Conservation (phyloP, 306 rosid genomes). For the Dicorynia guianensis region DNA sequence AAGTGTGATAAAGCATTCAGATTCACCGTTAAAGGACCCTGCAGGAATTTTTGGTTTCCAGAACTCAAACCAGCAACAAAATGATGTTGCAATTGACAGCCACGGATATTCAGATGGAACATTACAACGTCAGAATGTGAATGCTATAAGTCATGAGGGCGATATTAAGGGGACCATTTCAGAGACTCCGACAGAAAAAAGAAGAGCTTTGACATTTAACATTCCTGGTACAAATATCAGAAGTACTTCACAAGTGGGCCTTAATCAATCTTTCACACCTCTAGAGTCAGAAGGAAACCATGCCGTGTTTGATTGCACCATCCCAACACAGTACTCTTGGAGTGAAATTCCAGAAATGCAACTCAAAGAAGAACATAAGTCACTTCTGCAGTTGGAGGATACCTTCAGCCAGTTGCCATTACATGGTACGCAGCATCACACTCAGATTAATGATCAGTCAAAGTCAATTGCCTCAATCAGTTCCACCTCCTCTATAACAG, state of each 20-base stretch:
- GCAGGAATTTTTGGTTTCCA: constrained; percentile 57
- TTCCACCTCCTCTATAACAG: constrained; percentile 49
- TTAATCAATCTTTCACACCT: constrained; percentile 52
- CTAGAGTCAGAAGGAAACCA: constrained; percentile 65
- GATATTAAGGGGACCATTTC: constrained; percentile 58
- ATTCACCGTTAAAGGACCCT: constrained; percentile 64
- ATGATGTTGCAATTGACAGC: constrained; percentile 63
- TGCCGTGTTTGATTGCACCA: constrained; percentile 52
- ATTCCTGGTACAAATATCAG: constrained; percentile 51
- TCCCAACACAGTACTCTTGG: constrained; percentile 60
- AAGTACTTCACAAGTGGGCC: constrained; percentile 43
- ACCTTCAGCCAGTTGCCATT: constrained; percentile 63
- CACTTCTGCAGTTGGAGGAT: constrained; percentile 51
- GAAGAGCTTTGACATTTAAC: constrained; percentile 46
- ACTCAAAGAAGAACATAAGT: constrained; percentile 56
- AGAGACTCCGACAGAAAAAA: constrained; percentile 52
- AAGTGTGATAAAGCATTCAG: constrained; percentile 69
- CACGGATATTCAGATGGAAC: constrained; percentile 55
- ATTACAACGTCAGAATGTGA: constrained; percentile 50
- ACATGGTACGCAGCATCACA: constrained; percentile 46
- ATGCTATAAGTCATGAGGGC: constrained; percentile 51
- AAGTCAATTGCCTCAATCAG: constrained; percentile 60
- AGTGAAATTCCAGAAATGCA: constrained; percentile 52
- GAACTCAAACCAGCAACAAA: constrained; percentile 57
- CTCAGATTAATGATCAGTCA: constrained; percentile 53